These are phyloP conservation scores for Crucihimalaya himalaica DNA, from an alignment of 345 rosid species.

Conservation along the genomic window DNA sequence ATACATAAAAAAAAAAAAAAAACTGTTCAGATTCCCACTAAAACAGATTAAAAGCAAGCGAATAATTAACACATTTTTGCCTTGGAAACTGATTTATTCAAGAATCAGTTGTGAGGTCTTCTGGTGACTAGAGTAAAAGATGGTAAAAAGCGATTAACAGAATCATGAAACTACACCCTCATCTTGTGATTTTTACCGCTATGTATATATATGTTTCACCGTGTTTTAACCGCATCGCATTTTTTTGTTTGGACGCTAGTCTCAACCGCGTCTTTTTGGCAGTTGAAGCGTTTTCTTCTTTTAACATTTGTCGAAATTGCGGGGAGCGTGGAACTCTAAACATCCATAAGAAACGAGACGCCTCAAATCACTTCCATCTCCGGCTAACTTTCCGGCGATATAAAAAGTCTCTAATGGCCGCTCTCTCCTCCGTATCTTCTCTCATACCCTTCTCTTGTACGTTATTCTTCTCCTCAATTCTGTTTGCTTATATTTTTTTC, in stretches of 20 bases:
- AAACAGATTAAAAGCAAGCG: conserved; percentile 14
- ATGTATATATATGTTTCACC: too few relatives aligned
- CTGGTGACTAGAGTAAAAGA: background rate
- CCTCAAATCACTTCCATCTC: conserved; percentile 10
- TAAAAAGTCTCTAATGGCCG: background rate
- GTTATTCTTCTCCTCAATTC: background rate
- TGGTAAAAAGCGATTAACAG: background rate
- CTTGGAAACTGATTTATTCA: background rate
- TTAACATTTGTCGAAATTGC: background rate
- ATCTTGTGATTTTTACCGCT: too few relatives aligned
- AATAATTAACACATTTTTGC: background rate
- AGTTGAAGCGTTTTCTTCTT: background rate
- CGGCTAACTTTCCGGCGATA: conserved; percentile 21
- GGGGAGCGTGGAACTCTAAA: conserved; percentile 33
- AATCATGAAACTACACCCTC: too few relatives aligned
- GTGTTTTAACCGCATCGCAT: background rate
- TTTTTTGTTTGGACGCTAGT: background rate
- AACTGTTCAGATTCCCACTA: conserved; percentile 26
- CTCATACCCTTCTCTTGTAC: conserved; percentile 36
- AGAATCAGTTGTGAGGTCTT: background rate
- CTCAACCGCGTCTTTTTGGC: background rate
- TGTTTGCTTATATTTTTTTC: background rate
- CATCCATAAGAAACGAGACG: conserved; percentile 37
- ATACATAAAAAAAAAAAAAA: background rate
- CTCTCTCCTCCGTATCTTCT: conserved; percentile 34